Evolutionary conservation across 176 grass and related monocot species (phyloP), one percentile per base, ranked within the genome.

Genomic region (Thalia dealbata): DNA sequence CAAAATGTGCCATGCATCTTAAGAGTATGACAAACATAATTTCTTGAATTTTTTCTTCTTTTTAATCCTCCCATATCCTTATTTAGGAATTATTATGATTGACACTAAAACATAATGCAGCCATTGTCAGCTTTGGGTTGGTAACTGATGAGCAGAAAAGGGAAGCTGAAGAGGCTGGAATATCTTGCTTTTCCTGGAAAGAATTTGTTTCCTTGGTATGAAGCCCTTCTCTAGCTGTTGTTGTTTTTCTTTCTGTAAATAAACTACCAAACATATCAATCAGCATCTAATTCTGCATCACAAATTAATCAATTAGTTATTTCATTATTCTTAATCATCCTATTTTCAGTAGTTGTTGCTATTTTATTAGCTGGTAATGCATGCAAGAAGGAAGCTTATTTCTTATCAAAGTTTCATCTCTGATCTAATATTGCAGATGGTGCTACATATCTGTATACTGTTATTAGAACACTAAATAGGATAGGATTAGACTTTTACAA

Each of bases 121-220:
- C 87, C 1, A 84, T 97, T 79, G 87, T 97, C 70, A 92, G 93
- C 71, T 97, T 97, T 44, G 89, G 93, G 80, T 63, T 61, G 65
- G 77, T 92, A 74, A 51, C 83, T 25, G 84, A 26, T 61, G 83
- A 86, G 23, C 77, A 83, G 46, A 88, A 88, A 91, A 88, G 5
- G 21, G 87, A 86, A 86, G 84, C 83, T 84, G 81, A 86, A 82
- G 46, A 56, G 18, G 78, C 74, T 13, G 85, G 84, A 76, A 25
- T 92, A 28, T 88, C 87, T 72, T 97, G 89, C 80, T 92, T 97
- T 81, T 90, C 87, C 22, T 90, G 89, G 93, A 65, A 92, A 76
- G 87, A 92, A 35, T 91, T 97, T 80, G 75, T 56, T 77, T 86
- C 79, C 25, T 81, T 84, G 87, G 93, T 97, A 65, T 77, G 32